Evolutionary conservation across 805 yeast genomes (phyloP), one percentile per base, ranked within the genome.

Genomic region (Wickerhamomyces canadensis): DNA sequence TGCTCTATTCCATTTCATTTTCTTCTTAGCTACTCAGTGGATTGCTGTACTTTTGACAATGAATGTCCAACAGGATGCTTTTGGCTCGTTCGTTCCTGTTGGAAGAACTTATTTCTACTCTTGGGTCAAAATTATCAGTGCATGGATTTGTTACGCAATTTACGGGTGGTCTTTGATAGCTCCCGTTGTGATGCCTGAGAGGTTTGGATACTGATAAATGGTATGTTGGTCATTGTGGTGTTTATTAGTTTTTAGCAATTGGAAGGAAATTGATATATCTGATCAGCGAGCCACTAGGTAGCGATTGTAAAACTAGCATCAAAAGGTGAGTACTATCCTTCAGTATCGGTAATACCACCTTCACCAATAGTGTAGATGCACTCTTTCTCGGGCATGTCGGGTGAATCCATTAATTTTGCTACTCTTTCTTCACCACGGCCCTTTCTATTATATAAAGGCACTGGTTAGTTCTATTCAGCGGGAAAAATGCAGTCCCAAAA

Each of bases 71-170:
- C 80, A 77, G 41, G 93, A 83, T 51, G 83, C 80, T 43, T 73
- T 76, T 36, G 96, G 95, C 4, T 93, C 87, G 42, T 93, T 93
- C 53, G 80, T 87, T 10, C 98, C 98, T 0, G 98, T 93, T 8
- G 99, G 99, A 0, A 71, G 98, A 54, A 91, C 98, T 0, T 89
- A 91, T 61, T 93, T 91, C 58, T 82, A 91, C 48, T 78, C 95
- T 5, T 88, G 96, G 96, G 87, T 91, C 34, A 93, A 93, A 62
- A 85, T 93, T 40, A 69, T 84, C 14, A 80, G 94, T 54, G 84
- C 97, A 2, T 88, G 97, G 95, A 75, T 84, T 31, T 94, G 98
- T 57, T 93, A 79, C 56, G 65, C 68, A 6, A 68, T 93, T 34
- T 93, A 91, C 53, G 79, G 80, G 1, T 93, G 98, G 98, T 84